phyloP scores from a whole-genome alignment of 345 rosid genomes.

The Limnanthes douglasii region DNA sequence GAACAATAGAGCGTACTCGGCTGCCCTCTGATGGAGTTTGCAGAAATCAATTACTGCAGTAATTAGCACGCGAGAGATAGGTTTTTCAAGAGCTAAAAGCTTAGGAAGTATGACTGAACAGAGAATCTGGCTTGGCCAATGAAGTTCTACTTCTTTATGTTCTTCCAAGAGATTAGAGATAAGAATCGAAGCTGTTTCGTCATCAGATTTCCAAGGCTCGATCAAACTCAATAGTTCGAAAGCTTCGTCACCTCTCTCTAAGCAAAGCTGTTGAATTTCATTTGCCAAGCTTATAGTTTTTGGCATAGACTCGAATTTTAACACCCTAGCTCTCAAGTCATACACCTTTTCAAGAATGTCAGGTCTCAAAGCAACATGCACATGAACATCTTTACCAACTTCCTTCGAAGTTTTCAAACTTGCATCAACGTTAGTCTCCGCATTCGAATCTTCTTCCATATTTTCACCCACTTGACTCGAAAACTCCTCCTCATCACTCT shows the following conservation, averaged over 20 bases:
- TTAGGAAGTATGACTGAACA: slow-evolving; percentile 55
- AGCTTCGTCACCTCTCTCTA: slow-evolving; percentile 21
- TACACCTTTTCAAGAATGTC: slow-evolving; percentile 22
- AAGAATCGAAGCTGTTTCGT: slow-evolving; percentile 45
- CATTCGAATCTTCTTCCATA: slow-evolving; percentile 12
- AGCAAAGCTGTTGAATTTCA: slow-evolving; percentile 37
- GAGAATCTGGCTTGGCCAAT: slow-evolving; percentile 60
- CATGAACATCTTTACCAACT: slow-evolving; percentile 13
- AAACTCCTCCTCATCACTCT: slow-evolving; percentile 10
- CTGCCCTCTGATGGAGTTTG: slow-evolving; percentile 48
- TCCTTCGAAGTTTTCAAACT: no score
- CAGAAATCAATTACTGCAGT: slow-evolving; percentile 38
- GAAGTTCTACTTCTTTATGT: slow-evolving; percentile 26
- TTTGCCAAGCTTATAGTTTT: slow-evolving; percentile 23
- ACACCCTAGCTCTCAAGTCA: slow-evolving; percentile 21
- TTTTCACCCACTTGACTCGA: slow-evolving; percentile 18
- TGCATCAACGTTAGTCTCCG: no score
- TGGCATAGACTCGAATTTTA: slow-evolving; percentile 28
- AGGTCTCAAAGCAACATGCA: slow-evolving; percentile 14
- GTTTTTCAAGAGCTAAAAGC: slow-evolving; percentile 37
- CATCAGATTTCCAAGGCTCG: slow-evolving; percentile 65
- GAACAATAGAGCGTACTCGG: slow-evolving; percentile 41
- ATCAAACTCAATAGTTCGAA: slow-evolving; percentile 31
- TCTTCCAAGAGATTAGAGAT: slow-evolving; percentile 28
- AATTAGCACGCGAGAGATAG: slow-evolving; percentile 46